Conservation (phyloP, 371 early-diverging fungal species). For the Mucor saturninus region DNA sequence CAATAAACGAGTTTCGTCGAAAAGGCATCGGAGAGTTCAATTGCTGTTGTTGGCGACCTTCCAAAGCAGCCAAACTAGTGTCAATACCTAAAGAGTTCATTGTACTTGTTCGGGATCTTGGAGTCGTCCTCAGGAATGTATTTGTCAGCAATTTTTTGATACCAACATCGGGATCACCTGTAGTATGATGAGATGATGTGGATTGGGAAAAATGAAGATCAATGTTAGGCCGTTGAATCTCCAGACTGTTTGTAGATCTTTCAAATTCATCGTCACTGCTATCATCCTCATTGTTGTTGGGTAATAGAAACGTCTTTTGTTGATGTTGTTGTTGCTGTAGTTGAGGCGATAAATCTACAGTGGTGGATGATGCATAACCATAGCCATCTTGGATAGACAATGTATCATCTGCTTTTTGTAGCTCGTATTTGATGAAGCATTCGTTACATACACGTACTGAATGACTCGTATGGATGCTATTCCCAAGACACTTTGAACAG, state of each 20-base stretch:
- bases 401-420: slow-evolving; percentile 20
- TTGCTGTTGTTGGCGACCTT: slow-evolving; percentile 19
- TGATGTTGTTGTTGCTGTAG: slow-evolving; percentile 18
- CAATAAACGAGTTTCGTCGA: slow-evolving; percentile 39
- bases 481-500: slow-evolving; percentile 31
- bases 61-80: slow-evolving; percentile 30
- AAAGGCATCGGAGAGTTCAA: slow-evolving; percentile 47
- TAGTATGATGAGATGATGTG: slow-evolving; percentile 24
- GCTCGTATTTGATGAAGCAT: slow-evolving; percentile 27
- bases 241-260: slow-evolving; percentile 24
- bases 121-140: slow-evolving; percentile 40
- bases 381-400: slow-evolving; percentile 23
- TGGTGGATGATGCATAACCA: slow-evolving; percentile 16
- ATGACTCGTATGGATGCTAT: slow-evolving; percentile 22
- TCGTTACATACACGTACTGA: slow-evolving; percentile 32
- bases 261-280: slow-evolving; percentile 33
- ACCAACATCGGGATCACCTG: slow-evolving; percentile 25
- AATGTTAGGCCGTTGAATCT: slow-evolving; percentile 26
- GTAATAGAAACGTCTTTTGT: slow-evolving; percentile 18
- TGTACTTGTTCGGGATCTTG: slow-evolving; percentile 65
- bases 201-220: slow-evolving; percentile 30
- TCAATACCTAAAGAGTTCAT: slow-evolving; percentile 42
- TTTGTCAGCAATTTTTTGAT: slow-evolving; percentile 41
- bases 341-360: slow-evolving; percentile 3
- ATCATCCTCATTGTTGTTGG: slow-evolving; percentile 16